Conservation (phyloP, 2,329 filamentous ascomycete genomes). For the Zasmidium citrigriseum region DNA sequence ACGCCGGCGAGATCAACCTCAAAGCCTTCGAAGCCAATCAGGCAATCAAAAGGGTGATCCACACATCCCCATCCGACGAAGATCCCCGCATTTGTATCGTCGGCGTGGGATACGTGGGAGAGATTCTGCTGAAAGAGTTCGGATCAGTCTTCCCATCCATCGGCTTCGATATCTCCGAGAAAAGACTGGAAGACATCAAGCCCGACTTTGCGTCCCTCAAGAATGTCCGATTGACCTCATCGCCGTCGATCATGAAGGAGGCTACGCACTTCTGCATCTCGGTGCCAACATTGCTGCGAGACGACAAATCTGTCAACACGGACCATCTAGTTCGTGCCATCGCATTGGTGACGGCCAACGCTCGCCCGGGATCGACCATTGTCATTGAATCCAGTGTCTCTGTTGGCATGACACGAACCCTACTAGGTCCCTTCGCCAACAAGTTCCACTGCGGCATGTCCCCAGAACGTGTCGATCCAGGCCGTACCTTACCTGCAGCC, state of each 20-base stretch:
- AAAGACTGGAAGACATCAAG: conserved; percentile 40
- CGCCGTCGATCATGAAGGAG: conserved; percentile 39
- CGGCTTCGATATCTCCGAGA: conserved; percentile 48
- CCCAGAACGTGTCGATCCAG: conserved; percentile 28
- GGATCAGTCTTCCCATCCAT: conserved; percentile 20
- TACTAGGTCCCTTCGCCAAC: conserved; percentile 47
- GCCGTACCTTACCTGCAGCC: conserved; percentile 20
- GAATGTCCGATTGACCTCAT: conserved; percentile 42
- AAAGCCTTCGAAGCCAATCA: conserved; percentile 5
- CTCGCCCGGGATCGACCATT: conserved; percentile 48
- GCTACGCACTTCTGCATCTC: conserved; percentile 58
- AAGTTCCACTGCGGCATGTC: conserved; percentile 44
- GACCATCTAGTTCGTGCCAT: conserved; percentile 51
- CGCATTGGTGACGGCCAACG: conserved; percentile 43
- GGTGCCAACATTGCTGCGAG: conserved; percentile 53
- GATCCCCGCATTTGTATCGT: conserved; percentile 18
- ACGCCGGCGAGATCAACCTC: neutral
- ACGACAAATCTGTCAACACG: conserved; percentile 51
- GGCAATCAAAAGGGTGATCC: conserved; percentile 3
- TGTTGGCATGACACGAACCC: conserved; percentile 55
- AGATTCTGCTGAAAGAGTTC: conserved; percentile 23
- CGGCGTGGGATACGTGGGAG: conserved; percentile 24
- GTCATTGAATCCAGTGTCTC: conserved; percentile 58
- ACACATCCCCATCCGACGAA: conserved; percentile 4
- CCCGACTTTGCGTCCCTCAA: conserved; percentile 27